A percentile compares a stretch with the other conserved stretches of the same genome.
phyloP scores from a whole-genome alignment of 352 stramenopile species.

The Phytophthora parvispora region DNA sequence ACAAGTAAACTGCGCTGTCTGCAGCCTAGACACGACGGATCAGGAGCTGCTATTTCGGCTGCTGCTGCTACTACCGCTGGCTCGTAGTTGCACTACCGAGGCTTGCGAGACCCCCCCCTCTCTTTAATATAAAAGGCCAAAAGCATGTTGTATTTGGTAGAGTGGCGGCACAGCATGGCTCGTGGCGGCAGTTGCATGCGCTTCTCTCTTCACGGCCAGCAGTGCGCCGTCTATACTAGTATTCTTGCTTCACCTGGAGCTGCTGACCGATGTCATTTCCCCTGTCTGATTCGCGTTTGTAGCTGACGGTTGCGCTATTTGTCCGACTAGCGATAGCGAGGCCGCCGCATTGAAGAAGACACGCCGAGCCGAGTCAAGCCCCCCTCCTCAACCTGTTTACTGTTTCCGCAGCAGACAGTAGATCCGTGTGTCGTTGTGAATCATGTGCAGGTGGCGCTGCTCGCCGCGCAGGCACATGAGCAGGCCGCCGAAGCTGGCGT shows the following conservation, averaged over 20 bases:
- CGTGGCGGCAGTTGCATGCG: neutral
- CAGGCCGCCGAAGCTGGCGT: slow-evolving; percentile 97
- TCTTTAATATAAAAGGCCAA: slow-evolving; percentile 28
- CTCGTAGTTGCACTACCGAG: neutral
- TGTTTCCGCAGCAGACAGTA: slow-evolving; percentile 95
- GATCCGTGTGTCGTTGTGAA: slow-evolving; percentile 97
- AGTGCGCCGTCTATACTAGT: slow-evolving; percentile 24
- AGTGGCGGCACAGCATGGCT: slow-evolving; percentile 7
- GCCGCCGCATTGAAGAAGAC: neutral
- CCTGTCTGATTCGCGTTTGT: neutral
- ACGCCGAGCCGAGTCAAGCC: neutral
- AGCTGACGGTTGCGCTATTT: neutral
- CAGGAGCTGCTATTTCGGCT: neutral
- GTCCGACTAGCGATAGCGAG: neutral
- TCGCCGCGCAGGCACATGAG: slow-evolving; percentile 98
- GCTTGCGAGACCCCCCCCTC: too few species aligned
- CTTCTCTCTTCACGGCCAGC: neutral
- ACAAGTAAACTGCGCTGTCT: slow-evolving; percentile 34
- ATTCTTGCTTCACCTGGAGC: slow-evolving; percentile 1
- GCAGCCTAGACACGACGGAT: neutral
- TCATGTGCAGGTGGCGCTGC: slow-evolving; percentile 97
- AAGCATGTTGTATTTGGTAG: slow-evolving; percentile 20
- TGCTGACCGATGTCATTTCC: neutral
- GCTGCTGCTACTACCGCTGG: neutral
- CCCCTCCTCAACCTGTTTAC: slow-evolving; percentile 43